These are phyloP conservation scores for Candida fluviatilis DNA, from an alignment of 805 yeast genomes.

Conservation along the genomic window DNA sequence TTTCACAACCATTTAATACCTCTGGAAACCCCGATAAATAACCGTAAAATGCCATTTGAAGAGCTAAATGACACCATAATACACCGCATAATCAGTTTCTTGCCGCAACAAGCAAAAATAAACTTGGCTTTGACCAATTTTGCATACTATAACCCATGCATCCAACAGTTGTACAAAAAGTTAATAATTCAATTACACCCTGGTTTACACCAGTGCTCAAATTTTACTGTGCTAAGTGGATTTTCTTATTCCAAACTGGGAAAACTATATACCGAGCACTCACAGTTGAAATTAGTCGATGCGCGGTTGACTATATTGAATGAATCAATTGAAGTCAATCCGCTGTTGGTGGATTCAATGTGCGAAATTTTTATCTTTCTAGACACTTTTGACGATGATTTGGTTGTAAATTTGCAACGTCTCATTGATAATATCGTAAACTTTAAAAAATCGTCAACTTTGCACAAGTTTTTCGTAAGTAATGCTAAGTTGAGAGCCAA, in stretches of 20 bases:
- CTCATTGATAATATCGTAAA: slow-evolving; percentile 1
- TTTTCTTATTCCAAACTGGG: slow-evolving; percentile 2
- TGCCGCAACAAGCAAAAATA: slow-evolving; percentile 1
- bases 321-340: slow-evolving; percentile 23
- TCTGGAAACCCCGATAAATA: no score
- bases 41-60: background rate
- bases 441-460: background rate
- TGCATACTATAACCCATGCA: slow-evolving; percentile 3
- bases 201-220: background rate
- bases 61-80: background rate
- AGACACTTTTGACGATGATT: slow-evolving; percentile 4
- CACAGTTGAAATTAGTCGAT: slow-evolving; percentile 21
- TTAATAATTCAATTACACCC: slow-evolving; percentile 1
- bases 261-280: slow-evolving; percentile 1
- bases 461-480: slow-evolving; percentile 17
- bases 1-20: no score
- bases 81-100: background rate
- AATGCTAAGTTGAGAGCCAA: slow-evolving; percentile 10
- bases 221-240: background rate
- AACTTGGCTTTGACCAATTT: slow-evolving; percentile 3
- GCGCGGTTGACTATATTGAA: slow-evolving; percentile 25
- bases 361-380: slow-evolving; percentile 17
- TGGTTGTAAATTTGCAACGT: slow-evolving; percentile 5
- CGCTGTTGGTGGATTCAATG: slow-evolving; percentile 16
- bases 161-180: background rate